phyloP scores from a whole-genome alignment of 805 yeast genomes.

The Candida succiphila region DNA sequence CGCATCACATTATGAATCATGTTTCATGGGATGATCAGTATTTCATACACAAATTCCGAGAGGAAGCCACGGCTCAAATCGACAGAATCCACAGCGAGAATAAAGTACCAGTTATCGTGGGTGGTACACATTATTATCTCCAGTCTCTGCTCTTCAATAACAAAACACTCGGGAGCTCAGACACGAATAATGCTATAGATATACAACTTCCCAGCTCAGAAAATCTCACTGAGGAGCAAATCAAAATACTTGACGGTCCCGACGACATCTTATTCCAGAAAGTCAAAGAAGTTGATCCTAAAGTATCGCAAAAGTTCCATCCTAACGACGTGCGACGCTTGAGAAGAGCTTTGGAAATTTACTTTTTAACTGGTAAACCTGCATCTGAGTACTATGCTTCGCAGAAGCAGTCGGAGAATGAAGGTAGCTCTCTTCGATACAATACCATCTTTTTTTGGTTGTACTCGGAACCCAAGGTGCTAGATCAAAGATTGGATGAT shows the following conservation, averaged over 20 bases:
- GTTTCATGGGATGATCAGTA: constrained; percentile 75
- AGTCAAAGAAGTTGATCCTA: constrained; percentile 53
- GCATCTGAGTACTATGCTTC: constrained; percentile 64
- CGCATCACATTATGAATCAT: constrained; percentile 86
- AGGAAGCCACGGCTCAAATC: constrained; percentile 58
- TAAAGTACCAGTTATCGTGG: constrained; percentile 80
- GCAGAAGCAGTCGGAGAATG: constrained; percentile 38
- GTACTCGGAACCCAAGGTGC: constrained; percentile 47
- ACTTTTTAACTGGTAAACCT: constrained; percentile 48
- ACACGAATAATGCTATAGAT: constrained; percentile 3
- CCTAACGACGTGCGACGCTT: constrained; percentile 82
- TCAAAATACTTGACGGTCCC: constrained; percentile 42
- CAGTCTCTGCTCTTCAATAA: constrained; percentile 70
- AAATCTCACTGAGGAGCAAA: constrained; percentile 23
- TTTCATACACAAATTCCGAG: constrained; percentile 65
- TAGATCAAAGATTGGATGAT: constrained; percentile 56
- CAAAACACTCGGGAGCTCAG: constrained; percentile 39
- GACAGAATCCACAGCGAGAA: constrained; percentile 55
- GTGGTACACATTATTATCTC: constrained; percentile 92
- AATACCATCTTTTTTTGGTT: constrained; percentile 75
- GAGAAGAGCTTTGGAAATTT: constrained; percentile 74
- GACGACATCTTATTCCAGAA: constrained; percentile 36
- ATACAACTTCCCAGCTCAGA: constrained; percentile 5
- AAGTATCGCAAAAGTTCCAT: constrained; percentile 72
- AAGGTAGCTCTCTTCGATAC: constrained; percentile 41